Base-by-base conservation (phyloP, 1,284 basidiomycete genomes). In the Ustilago esculenta region DNA sequence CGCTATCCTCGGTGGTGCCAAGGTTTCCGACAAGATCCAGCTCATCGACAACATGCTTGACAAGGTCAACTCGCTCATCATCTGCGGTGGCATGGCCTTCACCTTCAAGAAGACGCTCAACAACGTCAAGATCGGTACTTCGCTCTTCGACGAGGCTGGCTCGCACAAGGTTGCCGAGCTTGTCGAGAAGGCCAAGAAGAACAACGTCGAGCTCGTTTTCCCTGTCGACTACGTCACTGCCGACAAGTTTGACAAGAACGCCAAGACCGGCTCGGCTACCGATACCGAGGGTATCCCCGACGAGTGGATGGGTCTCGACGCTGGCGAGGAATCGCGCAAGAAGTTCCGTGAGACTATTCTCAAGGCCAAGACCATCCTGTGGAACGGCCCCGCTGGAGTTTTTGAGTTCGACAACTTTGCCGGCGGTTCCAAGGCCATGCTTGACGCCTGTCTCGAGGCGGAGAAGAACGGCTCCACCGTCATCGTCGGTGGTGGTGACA, bases 11-110 rank as follows among this genome's bases (percentile, higher is more conserved):
- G 96, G 96, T 79, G 95, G 95, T 83, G 95, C 95, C 58, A 98
- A 98, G 86, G 93, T 98, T 45, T 95, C 94, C 30, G 95, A 98
- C 85, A 98, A 98, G 86, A 97, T 98, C 78, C 92, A 94, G 84
- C 86, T 98, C 61, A 98, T 98, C 82, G 95, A 98, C 81, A 97
- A 97, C 86, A 92, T 98, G 91, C 87, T 98, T 70, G 94, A 98
- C 86, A 96, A 98, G 88, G 94, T 98, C 84, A 87, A 98, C 85
- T 92, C 90, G 49, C 86, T 98, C 73, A 98, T 98, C 84, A 92
- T 98, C 77, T 92, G 92, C 77, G 96, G 96, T 82, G 95, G 95
- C 42, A 98, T 98, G 95, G 92, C 93, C 43, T 98, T 97, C 85
- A 98, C 95, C 65, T 98, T 98, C 87, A 95, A 96, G 85, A 98